Evolutionary conservation across 495 filamentous ascomycete genomes (phyloP).

Genomic region (Hyphodiscus hymeniophilus): DNA sequence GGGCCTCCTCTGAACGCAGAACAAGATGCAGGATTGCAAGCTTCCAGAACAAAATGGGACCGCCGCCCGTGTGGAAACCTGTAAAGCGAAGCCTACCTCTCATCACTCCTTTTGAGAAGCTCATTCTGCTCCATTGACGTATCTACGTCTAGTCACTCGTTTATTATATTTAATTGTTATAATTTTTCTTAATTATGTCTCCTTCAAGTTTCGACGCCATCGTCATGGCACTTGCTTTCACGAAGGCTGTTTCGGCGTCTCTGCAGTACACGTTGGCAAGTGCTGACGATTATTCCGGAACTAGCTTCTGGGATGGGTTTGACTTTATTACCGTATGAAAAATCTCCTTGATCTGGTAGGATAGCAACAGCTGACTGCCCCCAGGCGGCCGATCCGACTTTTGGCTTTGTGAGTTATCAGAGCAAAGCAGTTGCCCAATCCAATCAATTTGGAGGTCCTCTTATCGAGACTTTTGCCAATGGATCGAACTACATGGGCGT

Average conservation of each 20-base stretch:
- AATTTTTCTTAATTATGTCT: constrained; percentile 3
- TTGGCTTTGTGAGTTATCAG: constrained; percentile 52
- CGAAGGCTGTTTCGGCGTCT: constrained; percentile 6
- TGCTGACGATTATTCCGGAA: constrained; percentile 20
- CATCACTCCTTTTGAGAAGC: no score
- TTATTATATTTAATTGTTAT: no score
- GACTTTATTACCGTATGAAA: constrained; percentile 38
- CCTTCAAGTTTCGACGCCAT: constrained; percentile 10
- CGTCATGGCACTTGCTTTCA: constrained; percentile 17
- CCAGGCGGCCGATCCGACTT: constrained; percentile 43
- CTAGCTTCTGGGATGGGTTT: constrained; percentile 48
- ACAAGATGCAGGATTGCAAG: no score
- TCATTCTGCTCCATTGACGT: no score
- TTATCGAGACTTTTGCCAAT: constrained; percentile 35
- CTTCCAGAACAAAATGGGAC: no score
- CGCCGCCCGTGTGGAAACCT: no score
- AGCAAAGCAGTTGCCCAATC: constrained; percentile 37
- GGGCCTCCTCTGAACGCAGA: no score
- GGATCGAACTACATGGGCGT: constrained; percentile 37
- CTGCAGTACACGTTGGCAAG: constrained; percentile 18
- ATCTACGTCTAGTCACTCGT: no score
- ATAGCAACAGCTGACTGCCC: not conserved
- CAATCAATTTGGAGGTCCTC: constrained; percentile 45
- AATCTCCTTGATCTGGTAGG: no score
- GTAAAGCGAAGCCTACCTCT: no score